These are phyloP conservation scores for Annona cherimola DNA, from an alignment of 164 flowering plant genomes.

Conservation along the genomic window DNA sequence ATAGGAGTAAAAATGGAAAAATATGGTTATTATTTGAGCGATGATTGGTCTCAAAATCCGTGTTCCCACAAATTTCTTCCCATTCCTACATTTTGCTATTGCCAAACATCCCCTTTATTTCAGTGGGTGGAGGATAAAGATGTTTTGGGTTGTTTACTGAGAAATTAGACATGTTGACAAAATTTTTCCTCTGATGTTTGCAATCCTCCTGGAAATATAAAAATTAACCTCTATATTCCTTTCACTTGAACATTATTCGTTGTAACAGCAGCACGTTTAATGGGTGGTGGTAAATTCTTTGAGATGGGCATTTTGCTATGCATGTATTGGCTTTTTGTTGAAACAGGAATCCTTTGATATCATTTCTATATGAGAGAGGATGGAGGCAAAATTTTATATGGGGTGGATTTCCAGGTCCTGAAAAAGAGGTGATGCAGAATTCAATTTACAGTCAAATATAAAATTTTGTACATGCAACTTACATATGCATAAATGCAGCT, in stretches of 20 bases:
- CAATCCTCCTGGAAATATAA: background rate
- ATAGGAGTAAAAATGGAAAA: too few species aligned
- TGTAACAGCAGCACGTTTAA: too few species aligned
- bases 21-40: too few species aligned
- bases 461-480: background rate
- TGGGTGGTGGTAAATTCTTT: too few species aligned
- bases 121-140: background rate
- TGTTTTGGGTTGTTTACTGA: background rate
- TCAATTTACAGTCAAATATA: background rate
- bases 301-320: too few species aligned
- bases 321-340: slow-evolving; percentile 6
- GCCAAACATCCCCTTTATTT: too few species aligned
- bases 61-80: too few species aligned
- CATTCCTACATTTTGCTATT: too few species aligned
- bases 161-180: background rate
- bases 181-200: background rate
- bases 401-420: slow-evolving; percentile 89
- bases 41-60: too few species aligned
- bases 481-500: background rate
- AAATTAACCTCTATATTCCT: too few species aligned
- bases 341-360: slow-evolving; percentile 58
- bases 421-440: slow-evolving; percentile 58
- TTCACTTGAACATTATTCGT: too few species aligned
- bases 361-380: slow-evolving; percentile 89
- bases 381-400: slow-evolving; percentile 76